Base-by-base conservation (phyloP, 2,329 filamentous ascomycete species). In the Bipolaris bicolor region DNA sequence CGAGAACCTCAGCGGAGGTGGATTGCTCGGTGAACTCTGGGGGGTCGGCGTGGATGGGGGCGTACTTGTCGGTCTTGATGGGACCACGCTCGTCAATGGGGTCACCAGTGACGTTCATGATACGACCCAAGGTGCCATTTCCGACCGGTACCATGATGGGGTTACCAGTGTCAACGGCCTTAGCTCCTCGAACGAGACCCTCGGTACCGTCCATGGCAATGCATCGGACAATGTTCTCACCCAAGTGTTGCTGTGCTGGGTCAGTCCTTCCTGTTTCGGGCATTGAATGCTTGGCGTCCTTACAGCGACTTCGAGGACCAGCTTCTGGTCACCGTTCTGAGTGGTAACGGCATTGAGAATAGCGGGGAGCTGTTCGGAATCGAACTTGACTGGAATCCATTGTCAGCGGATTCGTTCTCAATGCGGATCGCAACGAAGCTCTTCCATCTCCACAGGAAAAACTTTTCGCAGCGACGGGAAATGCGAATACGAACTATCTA, bases 201-300 rank as follows among this genome's bases (percentile, higher is more conserved):
- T 98, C 95, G 80, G 94, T 99, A 96, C 94, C 95, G 84, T 99
- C 95, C 95, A 99, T 99, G 83, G 95, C 95, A 96, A 99, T 99
- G 83, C 92, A 96, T 82, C 95, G 90, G 81, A 99, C 95, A 79
- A 97, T 91, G 86, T 92, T 97, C 86, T 99, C 91, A 85, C 95
- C 95, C 82, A 99, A 84, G 88, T 98, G 95, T 97, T 99, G 95
- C 92, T 97, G 74, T 57, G 54, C 20, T 55, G 26, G 24, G 62
- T 76, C 64, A 76, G 72, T 62, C 47, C 53, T 56, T 56, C 56
- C 48, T 58, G 53, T 65, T 64, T 61, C 55, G 62, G 50, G 24
- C 66, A 61, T 65, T 44, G 54, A 40, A 45, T 62, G 61, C 64
- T 67, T 67, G 65, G 65, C 66, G 67, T 69, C 76, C 88, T 77